phyloP scores from a whole-genome alignment of 140 eudicot species.

The Ambrosia hybrid region DNA sequence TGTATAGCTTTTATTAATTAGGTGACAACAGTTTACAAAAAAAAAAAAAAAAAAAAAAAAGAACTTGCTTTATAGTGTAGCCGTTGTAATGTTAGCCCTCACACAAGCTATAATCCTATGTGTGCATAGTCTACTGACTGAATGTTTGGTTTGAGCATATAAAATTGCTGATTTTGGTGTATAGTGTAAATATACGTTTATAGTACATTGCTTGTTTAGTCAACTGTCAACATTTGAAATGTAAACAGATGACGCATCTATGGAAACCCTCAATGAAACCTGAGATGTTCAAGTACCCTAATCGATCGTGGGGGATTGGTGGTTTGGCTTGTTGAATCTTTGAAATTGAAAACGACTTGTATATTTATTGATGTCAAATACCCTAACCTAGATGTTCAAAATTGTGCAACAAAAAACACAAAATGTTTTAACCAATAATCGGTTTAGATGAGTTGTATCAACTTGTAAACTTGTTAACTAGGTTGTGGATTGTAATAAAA shows the following conservation, averaged over 20 bases:
- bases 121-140: neutral
- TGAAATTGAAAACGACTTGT: neutral
- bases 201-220: neutral
- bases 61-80: conserved; percentile 1
- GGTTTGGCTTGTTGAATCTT: neutral
- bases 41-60: neutral
- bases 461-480: too few relatives aligned
- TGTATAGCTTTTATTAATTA: conserved; percentile 21
- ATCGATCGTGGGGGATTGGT: neutral
- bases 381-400: neutral
- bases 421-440: too few relatives aligned
- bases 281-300: too few relatives aligned
- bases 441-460: too few relatives aligned
- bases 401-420: neutral
- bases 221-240: neutral
- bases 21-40: neutral
- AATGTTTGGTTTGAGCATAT: conserved; percentile 6
- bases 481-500: too few relatives aligned
- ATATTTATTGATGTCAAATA: neutral
- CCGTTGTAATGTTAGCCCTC: neutral
- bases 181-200: neutral
- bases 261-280: neutral
- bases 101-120: neutral
- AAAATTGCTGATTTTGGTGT: neutral
- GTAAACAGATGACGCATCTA: neutral